Conservation (phyloP, 2,329 filamentous ascomycete genomes). For the Penicillium sp. region DNA sequence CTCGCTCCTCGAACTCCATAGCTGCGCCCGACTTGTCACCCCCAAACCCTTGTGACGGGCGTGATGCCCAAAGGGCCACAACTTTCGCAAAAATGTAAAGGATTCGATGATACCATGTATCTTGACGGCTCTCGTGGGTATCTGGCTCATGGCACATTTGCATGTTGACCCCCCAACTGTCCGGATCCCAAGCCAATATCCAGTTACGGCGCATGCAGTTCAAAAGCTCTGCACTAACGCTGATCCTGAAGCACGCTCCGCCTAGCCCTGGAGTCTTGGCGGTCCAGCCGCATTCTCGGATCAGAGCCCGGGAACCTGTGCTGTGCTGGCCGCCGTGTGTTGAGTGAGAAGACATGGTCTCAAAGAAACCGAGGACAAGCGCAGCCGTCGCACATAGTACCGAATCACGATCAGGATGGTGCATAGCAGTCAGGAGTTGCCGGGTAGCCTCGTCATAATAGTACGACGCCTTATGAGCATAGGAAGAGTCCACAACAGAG, state of each 20-base stretch:
- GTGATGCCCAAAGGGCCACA: constrained; percentile 74
- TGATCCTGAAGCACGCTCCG: constrained; percentile 89
- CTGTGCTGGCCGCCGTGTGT: constrained; percentile 85
- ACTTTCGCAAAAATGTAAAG: constrained; percentile 85
- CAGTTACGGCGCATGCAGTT: constrained; percentile 84
- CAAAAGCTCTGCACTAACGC: constrained; percentile 84
- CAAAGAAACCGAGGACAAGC: constrained; percentile 85
- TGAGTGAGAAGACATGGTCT: constrained; percentile 81
- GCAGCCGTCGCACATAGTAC: constrained; percentile 82
- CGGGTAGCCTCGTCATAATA: constrained; percentile 86
- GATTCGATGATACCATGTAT: constrained; percentile 83
- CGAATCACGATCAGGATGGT: constrained; percentile 80
- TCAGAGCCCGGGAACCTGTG: constrained; percentile 75
- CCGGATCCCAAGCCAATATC: constrained; percentile 81
- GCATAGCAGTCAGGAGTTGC: constrained; percentile 69
- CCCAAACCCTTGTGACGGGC: constrained; percentile 55
- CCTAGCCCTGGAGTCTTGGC: constrained; percentile 74
- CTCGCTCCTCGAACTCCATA: constrained; percentile 59
- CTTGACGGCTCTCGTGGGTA: constrained; percentile 60
- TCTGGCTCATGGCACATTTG: constrained; percentile 59
- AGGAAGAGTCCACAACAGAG: constrained; percentile 64
- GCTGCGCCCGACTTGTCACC: constrained; percentile 56
- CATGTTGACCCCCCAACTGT: constrained; percentile 84
- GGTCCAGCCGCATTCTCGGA: constrained; percentile 87
- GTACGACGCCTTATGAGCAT: constrained; percentile 69